Percentiles rank a stretch among this genome's conserved stretches.
Evolutionary conservation across 2,329 filamentous ascomycete genomes (phyloP).

Genomic region (Monilinia vaccinii-corymbosi): DNA sequence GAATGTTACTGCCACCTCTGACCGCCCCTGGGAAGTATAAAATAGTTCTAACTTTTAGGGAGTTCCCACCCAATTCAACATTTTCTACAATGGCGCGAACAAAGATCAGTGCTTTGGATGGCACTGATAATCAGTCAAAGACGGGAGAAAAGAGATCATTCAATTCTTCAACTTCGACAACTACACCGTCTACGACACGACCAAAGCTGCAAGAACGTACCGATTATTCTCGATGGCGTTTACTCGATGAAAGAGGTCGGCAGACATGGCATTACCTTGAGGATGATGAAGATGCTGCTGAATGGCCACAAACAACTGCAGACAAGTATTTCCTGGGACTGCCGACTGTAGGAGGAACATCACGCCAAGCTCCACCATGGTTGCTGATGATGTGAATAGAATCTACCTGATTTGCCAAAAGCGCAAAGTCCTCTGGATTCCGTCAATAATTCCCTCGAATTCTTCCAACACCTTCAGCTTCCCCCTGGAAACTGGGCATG

Average conservation of each 20-base stretch:
- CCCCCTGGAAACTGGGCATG: constrained; percentile 90
- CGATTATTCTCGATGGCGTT: constrained; percentile 74
- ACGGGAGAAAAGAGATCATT: constrained; percentile 19
- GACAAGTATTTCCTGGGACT: constrained; percentile 85
- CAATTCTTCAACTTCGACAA: constrained; percentile 7
- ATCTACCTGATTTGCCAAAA: constrained; percentile 60
- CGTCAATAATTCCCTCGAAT: constrained; percentile 73
- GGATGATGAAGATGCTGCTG: constrained; percentile 57
- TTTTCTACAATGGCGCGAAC: neutral
- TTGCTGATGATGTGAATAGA: constrained; percentile 39
- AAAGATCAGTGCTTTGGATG: neutral
- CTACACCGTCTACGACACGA: constrained; percentile 31
- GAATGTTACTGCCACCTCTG: neutral
- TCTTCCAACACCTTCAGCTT: constrained; percentile 85
- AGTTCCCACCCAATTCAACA: neutral
- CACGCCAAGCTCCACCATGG: neutral
- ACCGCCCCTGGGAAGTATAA: neutral
- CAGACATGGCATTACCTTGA: constrained; percentile 92
- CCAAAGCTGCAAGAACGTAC: constrained; percentile 51
- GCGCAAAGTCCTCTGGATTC: constrained; percentile 67
- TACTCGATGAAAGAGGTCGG: constrained; percentile 71
- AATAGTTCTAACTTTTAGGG: no score
- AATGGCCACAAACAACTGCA: constrained; percentile 80
- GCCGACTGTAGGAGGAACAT: constrained; percentile 52
- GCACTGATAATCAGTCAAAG: neutral